Evolutionary conservation across 2,329 filamentous ascomycete species (phyloP).

Genomic region (Penicillium crustosum): DNA sequence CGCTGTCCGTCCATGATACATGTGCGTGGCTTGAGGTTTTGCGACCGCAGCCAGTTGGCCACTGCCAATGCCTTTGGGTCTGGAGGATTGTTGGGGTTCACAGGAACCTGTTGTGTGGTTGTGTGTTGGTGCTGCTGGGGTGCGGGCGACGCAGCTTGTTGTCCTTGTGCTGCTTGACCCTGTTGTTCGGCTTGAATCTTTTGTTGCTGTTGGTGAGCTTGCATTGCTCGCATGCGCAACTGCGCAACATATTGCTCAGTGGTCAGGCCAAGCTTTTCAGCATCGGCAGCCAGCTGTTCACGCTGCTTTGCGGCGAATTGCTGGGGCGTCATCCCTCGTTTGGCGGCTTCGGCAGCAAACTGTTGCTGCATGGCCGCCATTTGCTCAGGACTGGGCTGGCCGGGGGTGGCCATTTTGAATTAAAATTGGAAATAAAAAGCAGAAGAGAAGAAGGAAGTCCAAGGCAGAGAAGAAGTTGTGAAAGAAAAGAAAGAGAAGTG

Average conservation of each 20-base stretch:
- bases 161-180: slow-evolving; percentile 36
- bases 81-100: slow-evolving; percentile 60
- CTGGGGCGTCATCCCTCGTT: slow-evolving; percentile 78
- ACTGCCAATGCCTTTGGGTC: slow-evolving; percentile 87
- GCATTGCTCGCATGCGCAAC: slow-evolving; percentile 49
- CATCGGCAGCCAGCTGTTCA: slow-evolving; percentile 47
- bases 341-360: slow-evolving; percentile 77
- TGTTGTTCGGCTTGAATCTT: slow-evolving; percentile 35
- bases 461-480: slow-evolving; percentile 3
- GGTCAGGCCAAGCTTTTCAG: slow-evolving; percentile 53
- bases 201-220: slow-evolving; percentile 43
- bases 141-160: slow-evolving; percentile 35
- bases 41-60: slow-evolving; percentile 79
- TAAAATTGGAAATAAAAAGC: neutral
- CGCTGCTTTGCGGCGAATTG: slow-evolving; percentile 70
- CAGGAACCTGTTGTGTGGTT: slow-evolving; percentile 48
- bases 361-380: slow-evolving; percentile 80
- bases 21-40: slow-evolving; percentile 84
- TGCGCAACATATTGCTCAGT: slow-evolving; percentile 51
- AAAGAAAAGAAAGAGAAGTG: slow-evolving; percentile 23
- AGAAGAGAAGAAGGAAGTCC: neutral
- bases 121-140: slow-evolving; percentile 35
- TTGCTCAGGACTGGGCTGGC: slow-evolving; percentile 73
- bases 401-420: slow-evolving; percentile 39
- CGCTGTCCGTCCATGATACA: slow-evolving; percentile 94